Base-by-base conservation (phyloP, 345 rosid genomes). In the Citrus cavaleriei region DNA sequence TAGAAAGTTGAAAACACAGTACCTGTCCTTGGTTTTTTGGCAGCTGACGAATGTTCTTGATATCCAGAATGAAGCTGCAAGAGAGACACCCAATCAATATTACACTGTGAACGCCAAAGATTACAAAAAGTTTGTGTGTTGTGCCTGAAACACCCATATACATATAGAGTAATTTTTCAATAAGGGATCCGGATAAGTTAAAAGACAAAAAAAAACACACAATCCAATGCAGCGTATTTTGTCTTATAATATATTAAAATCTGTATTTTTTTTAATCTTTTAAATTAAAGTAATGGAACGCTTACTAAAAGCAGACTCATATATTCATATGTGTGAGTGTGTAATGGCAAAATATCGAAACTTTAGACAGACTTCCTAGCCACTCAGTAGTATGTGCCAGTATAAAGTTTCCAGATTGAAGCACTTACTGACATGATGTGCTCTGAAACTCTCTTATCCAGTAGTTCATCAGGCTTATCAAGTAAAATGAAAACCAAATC, bases 401-500 rank as follows among this genome's bases (percentile, higher is more conserved):
- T 67, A 68, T 28, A 63, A 61, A 64, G 59, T 71, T 78, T 51
- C 79, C 76, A 69, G 73, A 83, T 21, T 66, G 67, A 79, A 83
- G 69, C 79, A 85, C 98, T 92, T 88, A 94, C 99, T 72, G 95
- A 90, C 95, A 96, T 94, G 78, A 96, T 94, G 87, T 96, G 97
- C 77, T 93, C 97, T 28, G 98, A 93, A 72, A 96, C 90, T 87
- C 86, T 89, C 88, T 95, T 96, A 83, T 96, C 99, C 83, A 90
- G 88, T 64, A 88, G 86, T 90, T 92, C 97, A 87, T 96, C 95
- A 78, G 93, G 99, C 80, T 94, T 93, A 84, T 96, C 99, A 78
- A 94, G 98, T 82, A 96, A 85, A 81, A 94, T 96, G 94, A 92
- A 95, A 77, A 94, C 95, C 87, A 96, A 85, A 91, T 96, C 99